Percentiles rank a stretch among this genome's conserved stretches.
These are phyloP conservation scores for Geotrichum citri-aurantii DNA, from an alignment of 1,139 yeast species.

Conservation along the genomic window DNA sequence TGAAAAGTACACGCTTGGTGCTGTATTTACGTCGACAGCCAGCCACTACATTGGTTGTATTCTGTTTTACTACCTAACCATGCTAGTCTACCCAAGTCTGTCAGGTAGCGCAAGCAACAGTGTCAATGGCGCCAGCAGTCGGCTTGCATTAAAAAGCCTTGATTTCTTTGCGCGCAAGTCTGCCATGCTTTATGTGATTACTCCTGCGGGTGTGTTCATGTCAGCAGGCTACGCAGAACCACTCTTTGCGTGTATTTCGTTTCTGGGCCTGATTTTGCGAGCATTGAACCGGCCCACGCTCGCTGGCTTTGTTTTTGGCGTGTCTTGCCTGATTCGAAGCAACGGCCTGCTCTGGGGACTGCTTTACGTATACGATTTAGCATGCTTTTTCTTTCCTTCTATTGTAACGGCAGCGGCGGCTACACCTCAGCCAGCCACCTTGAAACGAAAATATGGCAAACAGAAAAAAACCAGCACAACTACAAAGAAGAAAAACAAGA, in stretches of 20 bases:
- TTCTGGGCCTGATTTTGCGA: conserved; percentile 53
- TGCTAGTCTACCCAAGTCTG: conserved; percentile 32
- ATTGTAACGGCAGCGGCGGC: background rate
- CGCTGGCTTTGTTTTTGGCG: conserved; percentile 55
- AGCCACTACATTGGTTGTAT: conserved; percentile 49
- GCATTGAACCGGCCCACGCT: conserved; percentile 37
- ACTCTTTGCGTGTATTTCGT: conserved; percentile 57
- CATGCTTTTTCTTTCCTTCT: conserved; percentile 19
- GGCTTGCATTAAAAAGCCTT: background rate
- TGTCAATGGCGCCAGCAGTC: conserved; percentile 18
- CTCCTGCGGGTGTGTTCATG: conserved; percentile 80
- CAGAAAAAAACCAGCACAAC: background rate
- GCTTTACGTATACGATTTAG: conserved; percentile 53
- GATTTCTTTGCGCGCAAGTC: conserved; percentile 35
- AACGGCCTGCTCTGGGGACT: conserved; percentile 72
- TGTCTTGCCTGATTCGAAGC: conserved; percentile 62
- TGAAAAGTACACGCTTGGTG: conserved; percentile 42
- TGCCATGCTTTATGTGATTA: conserved; percentile 49
- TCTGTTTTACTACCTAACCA: conserved; percentile 49
- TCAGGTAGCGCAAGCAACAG: conserved; percentile 17
- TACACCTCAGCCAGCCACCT: background rate
- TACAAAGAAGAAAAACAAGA: background rate
- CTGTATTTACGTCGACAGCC: conserved; percentile 47
- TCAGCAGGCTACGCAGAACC: conserved; percentile 77
- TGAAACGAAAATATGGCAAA: background rate